phyloP scores from a whole-genome alignment of 768 basidiomycete genomes.

The Termitomyces sp. region DNA sequence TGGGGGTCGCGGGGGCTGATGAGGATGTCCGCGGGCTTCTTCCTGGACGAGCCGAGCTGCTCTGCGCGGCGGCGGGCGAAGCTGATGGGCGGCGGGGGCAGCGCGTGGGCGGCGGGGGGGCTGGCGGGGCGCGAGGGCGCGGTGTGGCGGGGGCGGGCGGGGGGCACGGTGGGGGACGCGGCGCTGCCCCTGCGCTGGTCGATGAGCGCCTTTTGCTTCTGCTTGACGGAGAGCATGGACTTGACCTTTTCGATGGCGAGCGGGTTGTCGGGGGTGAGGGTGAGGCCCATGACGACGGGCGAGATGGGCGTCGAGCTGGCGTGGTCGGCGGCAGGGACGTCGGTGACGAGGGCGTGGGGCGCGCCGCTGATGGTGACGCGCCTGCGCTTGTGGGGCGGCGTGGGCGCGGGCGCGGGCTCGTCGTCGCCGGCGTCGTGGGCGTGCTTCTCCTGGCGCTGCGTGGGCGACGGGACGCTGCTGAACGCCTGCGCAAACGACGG shows the following conservation, averaged over 20 bases:
- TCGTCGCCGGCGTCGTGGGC: too few species aligned
- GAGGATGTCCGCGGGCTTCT: slow-evolving; percentile 74
- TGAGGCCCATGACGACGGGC: slow-evolving; percentile 59
- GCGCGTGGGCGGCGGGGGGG: slow-evolving; percentile 31
- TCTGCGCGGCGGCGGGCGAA: slow-evolving; percentile 72
- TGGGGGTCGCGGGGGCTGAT: slow-evolving; percentile 65
- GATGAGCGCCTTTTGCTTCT: slow-evolving; percentile 65
- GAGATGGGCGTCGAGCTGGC: slow-evolving; percentile 53
- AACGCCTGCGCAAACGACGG: slow-evolving; percentile 80
- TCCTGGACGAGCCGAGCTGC: slow-evolving; percentile 51
- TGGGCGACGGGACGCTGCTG: slow-evolving; percentile 24
- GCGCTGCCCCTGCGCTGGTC: slow-evolving; percentile 65
- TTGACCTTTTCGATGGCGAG: slow-evolving; percentile 55
- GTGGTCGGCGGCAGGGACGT: slow-evolving; percentile 43
- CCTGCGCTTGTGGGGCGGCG: slow-evolving; percentile 54
- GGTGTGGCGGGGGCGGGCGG: slow-evolving; percentile 13
- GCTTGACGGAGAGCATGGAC: slow-evolving; percentile 57
- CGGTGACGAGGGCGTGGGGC: slow-evolving; percentile 28
- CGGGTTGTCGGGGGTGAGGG: slow-evolving; percentile 54
- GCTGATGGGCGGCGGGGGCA: slow-evolving; percentile 69
- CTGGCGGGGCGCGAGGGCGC: slow-evolving; percentile 24
- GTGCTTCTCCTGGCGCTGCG: background rate
- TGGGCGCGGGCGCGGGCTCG: slow-evolving; percentile 28
- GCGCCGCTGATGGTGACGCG: slow-evolving; percentile 66
- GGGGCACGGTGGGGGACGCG: slow-evolving; percentile 27